Evolutionary conservation across 768 basidiomycete genomes (phyloP).

Genomic region (Amanita rimosa): DNA sequence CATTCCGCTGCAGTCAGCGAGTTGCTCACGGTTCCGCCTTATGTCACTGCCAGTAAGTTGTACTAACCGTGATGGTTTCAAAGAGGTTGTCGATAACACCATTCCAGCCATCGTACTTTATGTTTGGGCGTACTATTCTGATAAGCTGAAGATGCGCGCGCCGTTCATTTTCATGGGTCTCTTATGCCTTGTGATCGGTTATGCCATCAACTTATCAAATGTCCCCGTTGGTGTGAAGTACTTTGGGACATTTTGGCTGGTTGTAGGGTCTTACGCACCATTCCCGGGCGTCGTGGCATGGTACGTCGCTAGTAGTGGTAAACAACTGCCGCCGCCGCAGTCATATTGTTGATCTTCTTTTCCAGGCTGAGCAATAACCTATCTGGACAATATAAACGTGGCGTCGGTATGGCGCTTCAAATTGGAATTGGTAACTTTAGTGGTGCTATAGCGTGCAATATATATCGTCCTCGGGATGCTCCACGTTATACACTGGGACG

Average conservation of each 20-base stretch:
- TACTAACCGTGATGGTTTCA: not conserved
- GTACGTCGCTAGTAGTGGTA: conserved; percentile 19
- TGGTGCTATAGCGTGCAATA: conserved; percentile 53
- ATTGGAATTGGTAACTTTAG: conserved; percentile 58
- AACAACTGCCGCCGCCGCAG: not conserved
- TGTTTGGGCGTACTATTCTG: conserved; percentile 46
- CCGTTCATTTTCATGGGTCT: conserved; percentile 1
- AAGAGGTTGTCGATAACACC: not conserved
- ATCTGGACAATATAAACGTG: conserved; percentile 61
- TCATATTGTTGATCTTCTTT: not conserved
- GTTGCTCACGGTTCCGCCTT: conserved; percentile 60
- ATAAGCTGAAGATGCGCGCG: conserved; percentile 29
- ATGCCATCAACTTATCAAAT: not conserved
- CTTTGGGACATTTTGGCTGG: conserved; percentile 61
- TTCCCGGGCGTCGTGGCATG: conserved; percentile 55
- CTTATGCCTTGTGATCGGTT: conserved; percentile 1
- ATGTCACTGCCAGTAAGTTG: conserved; percentile 51
- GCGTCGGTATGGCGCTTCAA: conserved; percentile 54
- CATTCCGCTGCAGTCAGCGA: conserved; percentile 45
- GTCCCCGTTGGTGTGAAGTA: conserved; percentile 41
- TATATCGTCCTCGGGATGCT: conserved; percentile 46
- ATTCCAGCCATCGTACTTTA: conserved; percentile 28
- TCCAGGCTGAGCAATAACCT: conserved; percentile 57
- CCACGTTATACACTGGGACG: conserved; percentile 56
- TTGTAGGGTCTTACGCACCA: conserved; percentile 47